Percentiles rank a stretch among this genome's conserved stretches.
These are phyloP conservation scores for Dittrichia graveolens DNA, from an alignment of 129 eudicot species.

Conservation along the genomic window DNA sequence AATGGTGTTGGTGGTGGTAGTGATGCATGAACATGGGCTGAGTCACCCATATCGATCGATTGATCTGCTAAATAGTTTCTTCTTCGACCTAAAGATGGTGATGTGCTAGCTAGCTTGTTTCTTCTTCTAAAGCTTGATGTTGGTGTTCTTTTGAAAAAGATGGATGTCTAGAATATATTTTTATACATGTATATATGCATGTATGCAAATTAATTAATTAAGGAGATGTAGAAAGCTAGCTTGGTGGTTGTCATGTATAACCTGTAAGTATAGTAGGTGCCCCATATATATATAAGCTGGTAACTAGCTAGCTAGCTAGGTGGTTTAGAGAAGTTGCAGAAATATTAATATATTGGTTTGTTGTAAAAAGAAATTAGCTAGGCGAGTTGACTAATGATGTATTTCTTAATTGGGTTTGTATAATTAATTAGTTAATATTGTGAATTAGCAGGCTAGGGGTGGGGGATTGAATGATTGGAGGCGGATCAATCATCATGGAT, in stretches of 20 bases:
- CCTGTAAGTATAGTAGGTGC: slow-evolving; percentile 19
- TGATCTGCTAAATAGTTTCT: background rate
- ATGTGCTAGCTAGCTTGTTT: no score
- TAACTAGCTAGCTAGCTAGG: background rate
- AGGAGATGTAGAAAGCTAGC: slow-evolving; percentile 21
- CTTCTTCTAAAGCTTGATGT: no score
- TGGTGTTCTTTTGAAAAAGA: background rate
- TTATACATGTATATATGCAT: background rate
- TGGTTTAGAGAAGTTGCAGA: background rate
- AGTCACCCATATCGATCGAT: slow-evolving; percentile 19
- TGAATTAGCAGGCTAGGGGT: no score
- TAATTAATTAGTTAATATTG: background rate
- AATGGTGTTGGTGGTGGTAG: slow-evolving; percentile 7
- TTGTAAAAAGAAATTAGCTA: background rate
- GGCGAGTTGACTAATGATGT: slow-evolving; percentile 15
- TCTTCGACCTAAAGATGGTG: no score
- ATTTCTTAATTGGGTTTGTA: slow-evolving; percentile 17
- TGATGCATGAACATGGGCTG: background rate
- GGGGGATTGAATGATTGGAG: slow-evolving; percentile 23
- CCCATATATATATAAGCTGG: slow-evolving; percentile 25
- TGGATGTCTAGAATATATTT: slow-evolving; percentile 13
- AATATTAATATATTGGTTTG: slow-evolving; percentile 8
- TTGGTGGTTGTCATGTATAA: slow-evolving; percentile 33
- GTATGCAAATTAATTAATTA: background rate
- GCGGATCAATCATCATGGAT: slow-evolving; percentile 40